Evolutionary conservation across 2,329 filamentous ascomycete genomes (phyloP).

Genomic region (Monilinia polystroma): DNA sequence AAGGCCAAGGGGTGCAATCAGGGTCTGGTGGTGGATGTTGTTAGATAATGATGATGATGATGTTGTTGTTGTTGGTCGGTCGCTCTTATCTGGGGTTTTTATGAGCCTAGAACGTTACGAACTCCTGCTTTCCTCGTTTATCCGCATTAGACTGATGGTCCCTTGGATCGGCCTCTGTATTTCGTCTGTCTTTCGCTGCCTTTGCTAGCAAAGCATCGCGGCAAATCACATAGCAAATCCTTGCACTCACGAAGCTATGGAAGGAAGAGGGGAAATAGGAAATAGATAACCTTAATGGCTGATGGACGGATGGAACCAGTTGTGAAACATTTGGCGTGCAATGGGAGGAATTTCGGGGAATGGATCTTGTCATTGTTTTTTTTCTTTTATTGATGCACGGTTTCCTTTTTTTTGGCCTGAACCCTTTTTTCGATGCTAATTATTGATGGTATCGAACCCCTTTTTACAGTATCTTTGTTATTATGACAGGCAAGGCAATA

Average conservation of each 20-base stretch:
- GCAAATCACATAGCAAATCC: constrained; percentile 28
- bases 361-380: constrained; percentile 27
- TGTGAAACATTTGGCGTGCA: constrained; percentile 35
- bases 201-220: constrained; percentile 27
- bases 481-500: constrained; percentile 27
- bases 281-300: constrained; percentile 39
- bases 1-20: constrained; percentile 89
- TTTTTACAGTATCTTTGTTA: constrained; percentile 28
- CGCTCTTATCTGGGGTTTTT: constrained; percentile 23
- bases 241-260: constrained; percentile 25
- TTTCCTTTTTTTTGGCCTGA: constrained; percentile 20
- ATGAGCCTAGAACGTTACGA: constrained; percentile 28
- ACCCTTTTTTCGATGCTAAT: constrained; percentile 19
- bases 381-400: constrained; percentile 24
- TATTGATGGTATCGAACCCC: constrained; percentile 12
- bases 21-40: constrained; percentile 86
- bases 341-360: constrained; percentile 29
- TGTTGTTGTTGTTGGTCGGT: constrained; percentile 19
- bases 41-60: constrained; percentile 52
- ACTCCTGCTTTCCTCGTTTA: constrained; percentile 31
- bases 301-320: constrained; percentile 30
- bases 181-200: constrained; percentile 34
- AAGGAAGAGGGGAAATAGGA: constrained; percentile 22
- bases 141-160: constrained; percentile 38
- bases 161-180: constrained; percentile 36